Percentiles rank a stretch among this genome's conserved stretches.
phyloP scores from a whole-genome alignment of 495 filamentous ascomycete species.

The Aspergillus affinis region DNA sequence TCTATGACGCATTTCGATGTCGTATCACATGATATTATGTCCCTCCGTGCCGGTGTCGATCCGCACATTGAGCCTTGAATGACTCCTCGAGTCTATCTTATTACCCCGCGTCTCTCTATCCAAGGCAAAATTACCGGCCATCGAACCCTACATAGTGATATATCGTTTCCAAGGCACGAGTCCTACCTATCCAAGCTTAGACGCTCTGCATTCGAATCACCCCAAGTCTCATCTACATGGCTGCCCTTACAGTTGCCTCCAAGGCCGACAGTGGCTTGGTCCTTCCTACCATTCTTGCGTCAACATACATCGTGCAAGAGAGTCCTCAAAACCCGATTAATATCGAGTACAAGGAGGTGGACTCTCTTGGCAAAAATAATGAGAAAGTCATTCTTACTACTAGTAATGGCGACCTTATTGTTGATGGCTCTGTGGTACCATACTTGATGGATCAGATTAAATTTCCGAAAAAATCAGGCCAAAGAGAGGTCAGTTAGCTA shows the following conservation, averaged over 20 bases:
- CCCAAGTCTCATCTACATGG: too few relatives aligned
- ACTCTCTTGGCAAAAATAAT: conserved; percentile 1
- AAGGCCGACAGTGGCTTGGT: conserved; percentile 5
- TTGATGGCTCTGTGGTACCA: conserved; percentile 7
- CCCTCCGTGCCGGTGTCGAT: too few relatives aligned
- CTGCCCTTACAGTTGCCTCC: conserved; percentile 10
- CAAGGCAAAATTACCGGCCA: too few relatives aligned
- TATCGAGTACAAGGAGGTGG: conserved; percentile 12
- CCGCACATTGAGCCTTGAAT: too few relatives aligned
- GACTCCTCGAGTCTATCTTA: too few relatives aligned
- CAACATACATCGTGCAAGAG: conserved; percentile 2
- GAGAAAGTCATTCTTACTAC: conserved; percentile 9
- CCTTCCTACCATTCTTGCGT: conserved; percentile 8
- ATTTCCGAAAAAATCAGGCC: not conserved
- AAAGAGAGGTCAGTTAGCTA: conserved; percentile 4
- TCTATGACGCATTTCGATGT: too few relatives aligned
- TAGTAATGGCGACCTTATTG: not conserved
- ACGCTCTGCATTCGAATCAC: too few relatives aligned
- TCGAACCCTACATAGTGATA: too few relatives aligned
- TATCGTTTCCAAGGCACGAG: too few relatives aligned
- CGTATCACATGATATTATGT: too few relatives aligned
- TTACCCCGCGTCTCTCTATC: too few relatives aligned
- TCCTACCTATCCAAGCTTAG: too few relatives aligned
- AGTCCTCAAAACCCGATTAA: conserved; percentile 3
- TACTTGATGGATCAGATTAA: conserved; percentile 1